Base-by-base conservation (phyloP, 306 rosid species). In the Cicer judaicum region DNA sequence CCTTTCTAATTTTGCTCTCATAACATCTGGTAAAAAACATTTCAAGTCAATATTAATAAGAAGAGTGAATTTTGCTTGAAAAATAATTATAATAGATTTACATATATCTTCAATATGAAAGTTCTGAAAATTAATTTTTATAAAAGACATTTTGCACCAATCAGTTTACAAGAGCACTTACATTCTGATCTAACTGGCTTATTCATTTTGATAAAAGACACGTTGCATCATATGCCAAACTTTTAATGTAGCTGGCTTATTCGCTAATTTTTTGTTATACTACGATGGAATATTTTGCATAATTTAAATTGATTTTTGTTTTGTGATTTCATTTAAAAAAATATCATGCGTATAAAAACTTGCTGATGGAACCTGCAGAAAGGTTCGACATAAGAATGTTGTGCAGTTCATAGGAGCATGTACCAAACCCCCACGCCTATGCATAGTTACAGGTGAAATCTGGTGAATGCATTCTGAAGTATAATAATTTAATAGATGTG, bases 391-490 rank as follows among this genome's bases (percentile, higher is more conserved):
- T 84, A 95, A 92, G 88, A 95, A 95, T 83, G 98, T 95, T 82
- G 99, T 95, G 42, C 99, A 95, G 76, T 95, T 95, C 86, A 95
- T 95, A n/a, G 99, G 98, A 81, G 99, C 98, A 69, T 95, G 99
- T 65, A 95, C 99, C 53, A 90, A 87, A 82, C 89, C 88, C 62
- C 97, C 98, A 60, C 81, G 87, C 78, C 77, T 95, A 81, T 92
- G 98, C 85, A 95, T 95, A 67, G 87, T 95, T 64, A 95, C 98
- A 87, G 99, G 99, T 95, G 78, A 85, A 47, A 57, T 70, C 43
- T 65, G 24, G 60, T 74, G 68, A 70, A 7, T 75, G 15, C 39
- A 34, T 70, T 65, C 36, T 63, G 44, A 55, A 39, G 54, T 9
- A 44, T 67, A 66, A 56, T 39, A 65, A 75, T 56, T 18, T 19